Conservation (phyloP, 768 basidiomycete genomes). For the Suillus plorans region DNA sequence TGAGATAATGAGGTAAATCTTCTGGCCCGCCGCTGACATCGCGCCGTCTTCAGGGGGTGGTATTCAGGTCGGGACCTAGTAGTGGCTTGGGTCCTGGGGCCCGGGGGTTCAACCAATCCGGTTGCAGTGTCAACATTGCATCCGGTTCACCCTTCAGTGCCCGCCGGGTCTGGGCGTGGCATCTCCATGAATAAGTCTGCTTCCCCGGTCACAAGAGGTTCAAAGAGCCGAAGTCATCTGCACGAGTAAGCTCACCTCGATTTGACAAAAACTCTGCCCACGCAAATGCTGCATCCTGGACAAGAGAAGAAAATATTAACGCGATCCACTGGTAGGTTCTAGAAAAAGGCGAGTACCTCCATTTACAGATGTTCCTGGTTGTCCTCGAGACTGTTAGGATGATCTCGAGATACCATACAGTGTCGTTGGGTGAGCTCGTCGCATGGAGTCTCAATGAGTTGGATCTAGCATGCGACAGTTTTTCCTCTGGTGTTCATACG, state of each 20-base stretch:
- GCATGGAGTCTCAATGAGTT: background rate
- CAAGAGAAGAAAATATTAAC: background rate
- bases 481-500: background rate
- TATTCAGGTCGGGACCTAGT: background rate
- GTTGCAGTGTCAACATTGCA: no score
- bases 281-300: background rate
- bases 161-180: background rate
- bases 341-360: background rate
- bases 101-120: no score
- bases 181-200: background rate
- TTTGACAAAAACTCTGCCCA: no score
- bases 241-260: background rate
- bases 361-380: background rate
- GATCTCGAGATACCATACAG: background rate
- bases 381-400: background rate
- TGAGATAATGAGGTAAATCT: background rate
- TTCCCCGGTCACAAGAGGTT: background rate
- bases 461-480: background rate
- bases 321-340: background rate
- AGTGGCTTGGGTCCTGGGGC: background rate
- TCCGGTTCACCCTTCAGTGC: no score
- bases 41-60: background rate
- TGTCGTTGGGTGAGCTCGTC: background rate
- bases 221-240: background rate
- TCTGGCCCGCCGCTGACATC: background rate